Percentiles rank a stretch among this genome's conserved stretches.
These are phyloP conservation scores for Fusarium multiceps DNA, from an alignment of 2,329 filamentous ascomycete species.

Conservation along the genomic window DNA sequence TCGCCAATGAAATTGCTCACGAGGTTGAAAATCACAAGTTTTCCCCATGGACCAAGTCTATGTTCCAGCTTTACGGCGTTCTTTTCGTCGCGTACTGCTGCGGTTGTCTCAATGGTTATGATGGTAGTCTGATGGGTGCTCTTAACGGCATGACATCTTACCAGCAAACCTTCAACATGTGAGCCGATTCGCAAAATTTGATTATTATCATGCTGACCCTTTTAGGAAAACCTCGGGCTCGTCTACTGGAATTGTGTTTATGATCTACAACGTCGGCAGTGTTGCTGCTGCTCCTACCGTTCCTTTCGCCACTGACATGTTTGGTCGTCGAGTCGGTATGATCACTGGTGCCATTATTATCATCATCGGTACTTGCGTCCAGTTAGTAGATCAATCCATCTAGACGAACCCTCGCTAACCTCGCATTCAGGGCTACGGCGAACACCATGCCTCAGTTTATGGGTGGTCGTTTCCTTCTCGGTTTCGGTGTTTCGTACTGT, in stretches of 20 bases:
- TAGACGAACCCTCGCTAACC: accelerated
- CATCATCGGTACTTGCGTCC: constrained; percentile 55
- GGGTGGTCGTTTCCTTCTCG: constrained; percentile 65
- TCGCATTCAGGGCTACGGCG: constrained; percentile 41
- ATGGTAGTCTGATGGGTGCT: constrained; percentile 43
- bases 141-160: constrained; percentile 46
- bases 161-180: constrained; percentile 38
- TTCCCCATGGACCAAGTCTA: constrained; percentile 61
- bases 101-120: constrained; percentile 56
- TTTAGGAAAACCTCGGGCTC: constrained; percentile 33
- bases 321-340: constrained; percentile 57
- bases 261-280: constrained; percentile 60
- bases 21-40: constrained; percentile 52
- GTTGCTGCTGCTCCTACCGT: constrained; percentile 55
- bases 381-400: constrained; percentile 35
- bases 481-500: constrained; percentile 60
- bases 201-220: too few relatives aligned
- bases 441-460: constrained; percentile 54
- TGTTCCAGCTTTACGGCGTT: constrained; percentile 63
- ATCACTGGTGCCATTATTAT: constrained; percentile 54
- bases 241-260: constrained; percentile 50
- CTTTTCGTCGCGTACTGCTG: constrained; percentile 63
- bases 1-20: constrained; percentile 55
- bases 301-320: constrained; percentile 55
- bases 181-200: background rate